These are phyloP conservation scores for Tylopilus plumbeoviolaceoides DNA, from an alignment of 768 basidiomycete species.

Conservation along the genomic window DNA sequence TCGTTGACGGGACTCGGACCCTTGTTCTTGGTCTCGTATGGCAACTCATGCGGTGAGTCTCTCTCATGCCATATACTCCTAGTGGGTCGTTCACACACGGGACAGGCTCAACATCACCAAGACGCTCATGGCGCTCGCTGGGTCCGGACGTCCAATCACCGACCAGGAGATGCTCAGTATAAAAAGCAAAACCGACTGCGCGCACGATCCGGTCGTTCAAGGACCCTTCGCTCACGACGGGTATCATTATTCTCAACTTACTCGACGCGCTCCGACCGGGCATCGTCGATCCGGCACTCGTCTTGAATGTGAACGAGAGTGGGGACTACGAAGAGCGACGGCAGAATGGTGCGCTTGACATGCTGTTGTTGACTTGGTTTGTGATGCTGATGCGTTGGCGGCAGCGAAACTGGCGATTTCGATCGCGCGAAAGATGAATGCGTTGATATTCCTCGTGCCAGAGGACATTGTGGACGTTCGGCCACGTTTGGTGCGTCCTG, in stretches of 20 bases:
- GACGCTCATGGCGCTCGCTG: conserved; percentile 72
- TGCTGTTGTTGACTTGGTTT: neutral
- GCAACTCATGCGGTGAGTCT: conserved; percentile 92
- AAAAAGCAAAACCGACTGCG: conserved; percentile 58
- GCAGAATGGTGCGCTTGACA: conserved; percentile 71
- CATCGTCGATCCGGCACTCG: conserved; percentile 86
- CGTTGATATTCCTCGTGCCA: conserved; percentile 92
- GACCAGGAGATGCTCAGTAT: conserved; percentile 93
- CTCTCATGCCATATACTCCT: no score
- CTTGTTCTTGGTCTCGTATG: conserved; percentile 94
- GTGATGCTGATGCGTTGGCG: neutral
- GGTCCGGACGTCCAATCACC: conserved; percentile 76
- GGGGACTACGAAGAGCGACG: conserved; percentile 84
- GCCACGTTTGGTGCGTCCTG: conserved; percentile 69
- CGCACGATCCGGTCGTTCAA: conserved; percentile 87
- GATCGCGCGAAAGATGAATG: conserved; percentile 97
- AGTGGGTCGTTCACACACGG: neutral
- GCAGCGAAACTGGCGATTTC: conserved; percentile 95
- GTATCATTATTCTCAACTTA: conserved; percentile 89
- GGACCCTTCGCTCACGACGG: conserved; percentile 85
- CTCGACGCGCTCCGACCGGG: conserved; percentile 90
- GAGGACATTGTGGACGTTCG: conserved; percentile 97
- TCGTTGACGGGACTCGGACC: conserved; percentile 90
- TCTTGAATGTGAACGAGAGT: conserved; percentile 54
- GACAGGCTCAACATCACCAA: conserved; percentile 81